phyloP scores from a whole-genome alignment of 192 early-diverging fungal genomes.

The Helicostylum pulchrum region DNA sequence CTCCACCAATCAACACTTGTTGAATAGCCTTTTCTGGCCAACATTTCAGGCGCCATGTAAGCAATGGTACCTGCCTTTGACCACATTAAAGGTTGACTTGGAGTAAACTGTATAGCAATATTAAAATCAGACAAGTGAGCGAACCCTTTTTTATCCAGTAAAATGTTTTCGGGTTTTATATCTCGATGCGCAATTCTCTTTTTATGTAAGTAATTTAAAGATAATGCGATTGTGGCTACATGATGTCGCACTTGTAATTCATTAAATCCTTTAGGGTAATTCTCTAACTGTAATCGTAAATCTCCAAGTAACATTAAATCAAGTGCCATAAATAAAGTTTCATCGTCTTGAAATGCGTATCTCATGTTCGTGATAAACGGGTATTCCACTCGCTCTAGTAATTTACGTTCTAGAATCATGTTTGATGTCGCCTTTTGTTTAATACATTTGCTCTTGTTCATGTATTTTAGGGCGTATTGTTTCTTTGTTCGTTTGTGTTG shows the following conservation, averaged over 20 bases:
- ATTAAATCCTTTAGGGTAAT: constrained; percentile 59
- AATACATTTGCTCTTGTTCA: constrained; percentile 82
- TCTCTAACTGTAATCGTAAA: constrained; percentile 69
- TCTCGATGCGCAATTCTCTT: constrained; percentile 86
- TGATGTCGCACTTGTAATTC: constrained; percentile 79
- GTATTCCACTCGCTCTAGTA: constrained; percentile 73
- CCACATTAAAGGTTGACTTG: constrained; percentile 57
- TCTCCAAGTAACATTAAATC: constrained; percentile 89
- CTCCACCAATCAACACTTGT: constrained; percentile 74
- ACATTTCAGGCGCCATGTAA: constrained; percentile 86
- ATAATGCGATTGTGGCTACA: constrained; percentile 79
- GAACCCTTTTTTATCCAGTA: constrained; percentile 76
- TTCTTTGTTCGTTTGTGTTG: constrained; percentile 68
- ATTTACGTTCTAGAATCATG: constrained; percentile 70
- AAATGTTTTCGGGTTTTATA: constrained; percentile 92
- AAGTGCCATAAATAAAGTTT: constrained; percentile 85
- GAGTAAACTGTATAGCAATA: constrained; percentile 71
- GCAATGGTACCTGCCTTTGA: constrained; percentile 83
- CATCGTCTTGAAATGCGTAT: constrained; percentile 90
- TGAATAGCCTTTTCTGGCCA: constrained; percentile 53
- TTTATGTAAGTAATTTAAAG: constrained; percentile 75
- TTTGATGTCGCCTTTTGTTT: constrained; percentile 76
- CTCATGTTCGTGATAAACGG: constrained; percentile 69
- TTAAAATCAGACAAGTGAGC: constrained; percentile 95
- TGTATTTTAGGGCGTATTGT: constrained; percentile 83